Evolutionary conservation across 495 filamentous ascomycete species (phyloP), one percentile per base, ranked within the genome.

Genomic region (Trichoderma virens): DNA sequence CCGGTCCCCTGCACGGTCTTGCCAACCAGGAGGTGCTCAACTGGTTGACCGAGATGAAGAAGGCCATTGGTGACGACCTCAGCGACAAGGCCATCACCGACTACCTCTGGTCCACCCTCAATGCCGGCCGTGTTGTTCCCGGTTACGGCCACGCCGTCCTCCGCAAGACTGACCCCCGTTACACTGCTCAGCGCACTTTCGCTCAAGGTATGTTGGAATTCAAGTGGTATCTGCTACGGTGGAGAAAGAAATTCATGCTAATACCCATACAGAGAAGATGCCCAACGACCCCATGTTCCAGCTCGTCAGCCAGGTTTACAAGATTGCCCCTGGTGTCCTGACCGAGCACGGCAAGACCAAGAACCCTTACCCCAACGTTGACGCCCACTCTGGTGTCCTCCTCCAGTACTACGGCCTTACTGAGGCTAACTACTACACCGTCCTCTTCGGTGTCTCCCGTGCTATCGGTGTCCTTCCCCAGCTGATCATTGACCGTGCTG

Each of bases 311-410:
- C 92, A 97, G 82, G 93, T 98, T 68, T 97, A 96, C 88, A 97
- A 98, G 88, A 97, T 98, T 74, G 94, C 94, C 64, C 95, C 94
- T 67, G 90, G 90, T 73, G 94, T 98, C 65, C 81, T 98, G 70
- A 98, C 95, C 66, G 93, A 98, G 85, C 94, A 98, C 82, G 94
- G 94, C 79, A 98, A 98, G 90, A 96, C 92, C 79, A 95, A 95
- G 89, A 94, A 95, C 88, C 71, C 76, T 56, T 76, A 62, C 70
- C 70, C 70, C 66, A 77, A 77, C 70, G 74, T 81, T 62, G 76
- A 78, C 65, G 79, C 79, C 66, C 94, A 98, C 88, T 96, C 91
- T 45, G 94, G 94, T 83, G 94, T 98, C 68, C 91, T 98, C 68
- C 90, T 98, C 63, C 95, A 98, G 82, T 96, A 98, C 86, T 98